Evolutionary conservation across 257 asterid species (phyloP), one percentile per base, ranked within the genome.

Genomic region (Fraxinus quadrangulata): DNA sequence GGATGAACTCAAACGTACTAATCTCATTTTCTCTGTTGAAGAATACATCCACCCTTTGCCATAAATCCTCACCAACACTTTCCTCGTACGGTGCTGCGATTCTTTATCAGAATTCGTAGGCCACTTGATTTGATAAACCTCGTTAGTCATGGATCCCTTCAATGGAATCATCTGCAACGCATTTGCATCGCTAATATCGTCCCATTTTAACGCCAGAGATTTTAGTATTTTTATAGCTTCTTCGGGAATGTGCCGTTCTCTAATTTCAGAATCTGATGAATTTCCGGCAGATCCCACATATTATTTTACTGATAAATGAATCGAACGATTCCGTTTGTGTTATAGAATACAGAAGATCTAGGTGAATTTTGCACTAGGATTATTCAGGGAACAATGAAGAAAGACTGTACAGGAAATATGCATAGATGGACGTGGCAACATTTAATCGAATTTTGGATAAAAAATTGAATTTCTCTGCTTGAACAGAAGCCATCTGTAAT

Each of bases 61-160:
- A 68, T 93, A 95, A 61, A 95, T 88, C 91, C 98, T 90, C 39
- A 92, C 93, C 87, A 95, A 16, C 39, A 95, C 93, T 37, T 88
- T 91, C 89, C 88, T 88, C 26, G 92, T 85, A 31, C 85, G 66
- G 31, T 80, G 85, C 49, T 70, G 81, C 49, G 84, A 77, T 8
- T 85, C 86, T 28, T 65, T 83, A 2, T 69, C 81, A 23, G 81
- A 70, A 42, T 74, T 82, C 45, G 89, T 82, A 0, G 89, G 88
- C 98, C 98, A 94, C 42, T 78, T 90, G 82, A 94, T 92, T 85
- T 94, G 93, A 79, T 86, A 92, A 23, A 94, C 96, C 87, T 85
- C 88, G 84, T 94, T 94, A 19, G 98, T 92, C 98, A 94, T 90
- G 3, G 98, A 97, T 0, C 98, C 98, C 23, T 86, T 90, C 72